These are phyloP conservation scores for Endocarpon pusillum DNA, from an alignment of 495 filamentous ascomycete species.

Conservation along the genomic window DNA sequence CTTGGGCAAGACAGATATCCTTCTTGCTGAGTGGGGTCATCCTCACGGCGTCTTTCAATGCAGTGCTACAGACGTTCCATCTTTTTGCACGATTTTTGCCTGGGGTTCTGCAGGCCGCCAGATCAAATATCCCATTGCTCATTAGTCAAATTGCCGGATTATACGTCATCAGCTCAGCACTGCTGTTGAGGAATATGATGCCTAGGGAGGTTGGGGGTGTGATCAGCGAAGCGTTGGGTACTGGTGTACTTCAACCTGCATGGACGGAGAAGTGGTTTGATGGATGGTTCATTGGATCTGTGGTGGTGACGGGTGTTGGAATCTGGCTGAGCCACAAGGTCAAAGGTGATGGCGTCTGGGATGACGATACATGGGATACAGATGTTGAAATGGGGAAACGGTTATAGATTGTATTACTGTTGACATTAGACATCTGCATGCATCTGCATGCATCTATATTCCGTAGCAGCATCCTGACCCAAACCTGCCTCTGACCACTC, in stretches of 20 bases:
- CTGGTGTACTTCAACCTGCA: conserved; percentile 42
- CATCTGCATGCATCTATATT: too few relatives aligned
- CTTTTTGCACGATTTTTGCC: conserved; percentile 57
- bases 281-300: conserved; percentile 54
- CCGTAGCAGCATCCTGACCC: too few relatives aligned
- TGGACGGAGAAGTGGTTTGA: conserved; percentile 86
- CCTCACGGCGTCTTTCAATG: conserved; percentile 56
- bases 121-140: conserved; percentile 54
- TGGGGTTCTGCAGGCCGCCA: conserved; percentile 35
- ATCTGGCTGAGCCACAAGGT: conserved; percentile 52
- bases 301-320: conserved; percentile 40
- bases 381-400: conserved; percentile 53
- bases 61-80: conserved; percentile 57
- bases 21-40: conserved; percentile 65
- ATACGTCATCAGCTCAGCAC: conserved; percentile 59
- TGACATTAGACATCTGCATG: neutral
- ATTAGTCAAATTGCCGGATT: conserved; percentile 60
- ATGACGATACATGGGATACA: conserved; percentile 42
- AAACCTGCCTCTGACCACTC: too few relatives aligned
- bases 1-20: conserved; percentile 62
- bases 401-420: conserved; percentile 3
- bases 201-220: conserved; percentile 52
- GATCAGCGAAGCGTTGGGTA: conserved; percentile 53
- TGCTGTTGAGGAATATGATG: conserved; percentile 56
- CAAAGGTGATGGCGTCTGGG: conserved; percentile 24